Conservation (phyloP, 352 stramenopile species). For the Phytophthora cactorum region DNA sequence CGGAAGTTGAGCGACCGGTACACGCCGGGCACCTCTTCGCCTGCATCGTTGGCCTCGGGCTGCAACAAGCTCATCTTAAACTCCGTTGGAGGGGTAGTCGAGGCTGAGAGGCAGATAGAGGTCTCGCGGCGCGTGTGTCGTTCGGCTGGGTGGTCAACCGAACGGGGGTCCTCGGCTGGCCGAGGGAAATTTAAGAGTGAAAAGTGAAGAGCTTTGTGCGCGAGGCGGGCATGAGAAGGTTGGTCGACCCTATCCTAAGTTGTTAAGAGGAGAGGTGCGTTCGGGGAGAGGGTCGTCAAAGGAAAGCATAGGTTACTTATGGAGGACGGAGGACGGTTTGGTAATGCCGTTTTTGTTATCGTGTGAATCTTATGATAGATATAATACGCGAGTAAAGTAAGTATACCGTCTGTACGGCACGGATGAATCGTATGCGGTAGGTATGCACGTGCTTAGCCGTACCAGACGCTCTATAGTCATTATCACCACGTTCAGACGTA, state of each 20-base stretch:
- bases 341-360: no score
- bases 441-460: no score
- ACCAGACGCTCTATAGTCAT: no score
- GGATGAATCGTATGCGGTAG: no score
- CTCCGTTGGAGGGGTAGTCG: not conserved
- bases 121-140: not conserved
- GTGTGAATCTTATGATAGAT: no score
- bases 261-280: not conserved
- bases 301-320: no score
- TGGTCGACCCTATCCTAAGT: no score
- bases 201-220: not conserved
- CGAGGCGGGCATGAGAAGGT: no score
- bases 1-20: constrained; percentile 75
- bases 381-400: no score
- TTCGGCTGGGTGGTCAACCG: not conserved
- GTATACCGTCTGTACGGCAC: no score
- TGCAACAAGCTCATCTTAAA: constrained; percentile 33
- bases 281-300: not conserved
- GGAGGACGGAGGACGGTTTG: constrained; percentile 82
- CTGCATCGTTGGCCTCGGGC: constrained; percentile 31
- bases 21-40: constrained; percentile 57
- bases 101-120: not conserved
- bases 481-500: no score
- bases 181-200: not conserved
- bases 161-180: not conserved